A percentile compares a stretch with the other conserved stretches of the same genome.
phyloP scores from a whole-genome alignment of 1,139 yeast species.

The Hemisphaericaspora lyxosophila region DNA sequence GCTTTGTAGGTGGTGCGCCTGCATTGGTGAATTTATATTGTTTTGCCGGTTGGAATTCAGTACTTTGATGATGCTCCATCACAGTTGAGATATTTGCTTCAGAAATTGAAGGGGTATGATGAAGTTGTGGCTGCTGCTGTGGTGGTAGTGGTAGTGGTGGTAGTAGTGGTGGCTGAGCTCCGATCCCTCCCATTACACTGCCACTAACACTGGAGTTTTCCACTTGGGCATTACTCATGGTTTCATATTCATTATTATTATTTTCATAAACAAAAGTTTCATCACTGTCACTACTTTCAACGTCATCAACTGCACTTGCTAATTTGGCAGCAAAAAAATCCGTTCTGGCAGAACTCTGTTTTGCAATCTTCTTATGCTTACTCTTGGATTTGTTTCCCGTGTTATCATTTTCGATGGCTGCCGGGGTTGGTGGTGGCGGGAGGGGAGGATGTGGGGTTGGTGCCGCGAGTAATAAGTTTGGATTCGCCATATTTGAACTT shows the following conservation, averaged over 20 bases:
- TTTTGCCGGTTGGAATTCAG: slow-evolving; percentile 2
- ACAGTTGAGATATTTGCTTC: slow-evolving; percentile 4
- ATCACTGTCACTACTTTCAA: slow-evolving; percentile 80
- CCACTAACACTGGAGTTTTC: slow-evolving; percentile 12
- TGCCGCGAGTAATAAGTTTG: not conserved
- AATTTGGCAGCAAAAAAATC: slow-evolving; percentile 92
- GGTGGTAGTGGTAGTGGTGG: no score
- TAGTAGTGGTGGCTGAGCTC: slow-evolving; percentile 1
- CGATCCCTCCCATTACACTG: slow-evolving; percentile 12
- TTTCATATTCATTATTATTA: slow-evolving; percentile 20
- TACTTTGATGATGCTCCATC: slow-evolving; percentile 4
- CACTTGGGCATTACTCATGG: slow-evolving; percentile 10
- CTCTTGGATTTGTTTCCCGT: slow-evolving; percentile 14
- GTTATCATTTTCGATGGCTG: slow-evolving; percentile 1
- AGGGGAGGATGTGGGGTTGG: not conserved
- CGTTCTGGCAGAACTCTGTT: slow-evolving; percentile 59
- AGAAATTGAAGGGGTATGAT: slow-evolving; percentile 5
- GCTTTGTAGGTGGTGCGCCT: slow-evolving; percentile 10
- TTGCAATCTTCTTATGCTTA: slow-evolving; percentile 20
- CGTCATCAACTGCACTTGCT: slow-evolving; percentile 93
- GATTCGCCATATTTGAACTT: slow-evolving; percentile 8
- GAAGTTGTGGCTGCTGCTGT: not conserved
- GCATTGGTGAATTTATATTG: slow-evolving; percentile 5
- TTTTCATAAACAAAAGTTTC: slow-evolving; percentile 93
- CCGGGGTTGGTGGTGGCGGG: slow-evolving; percentile 1